Evolutionary conservation across 768 basidiomycete genomes (phyloP).

Genomic region (Lepiota venenata): DNA sequence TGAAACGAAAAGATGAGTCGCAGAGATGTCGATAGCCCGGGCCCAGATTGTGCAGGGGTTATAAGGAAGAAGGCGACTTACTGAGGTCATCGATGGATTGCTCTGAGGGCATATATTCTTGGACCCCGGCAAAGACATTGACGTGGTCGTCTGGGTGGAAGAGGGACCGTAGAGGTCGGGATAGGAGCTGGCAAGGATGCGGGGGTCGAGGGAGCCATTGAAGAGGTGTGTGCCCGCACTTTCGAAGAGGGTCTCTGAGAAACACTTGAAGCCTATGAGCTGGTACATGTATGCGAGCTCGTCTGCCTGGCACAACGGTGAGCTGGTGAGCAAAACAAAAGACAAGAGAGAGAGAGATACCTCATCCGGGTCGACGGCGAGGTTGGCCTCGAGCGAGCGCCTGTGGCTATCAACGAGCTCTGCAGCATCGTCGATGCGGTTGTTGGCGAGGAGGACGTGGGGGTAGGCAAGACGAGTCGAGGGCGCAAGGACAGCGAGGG

Average conservation of each 20-base stretch:
- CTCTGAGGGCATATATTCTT: slow-evolving; percentile 66
- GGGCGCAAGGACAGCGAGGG: slow-evolving; percentile 63
- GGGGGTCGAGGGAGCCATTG: slow-evolving; percentile 80
- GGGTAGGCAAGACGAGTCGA: slow-evolving; percentile 72
- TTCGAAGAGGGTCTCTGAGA: slow-evolving; percentile 78
- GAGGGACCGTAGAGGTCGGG: slow-evolving; percentile 68
- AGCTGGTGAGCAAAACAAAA: no score
- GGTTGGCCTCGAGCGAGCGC: slow-evolving; percentile 49
- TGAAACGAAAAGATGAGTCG: slow-evolving; percentile 23
- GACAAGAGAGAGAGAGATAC: no score
- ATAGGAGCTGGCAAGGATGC: slow-evolving; percentile 77
- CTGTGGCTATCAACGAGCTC: slow-evolving; percentile 58
- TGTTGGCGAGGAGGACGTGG: slow-evolving; percentile 63
- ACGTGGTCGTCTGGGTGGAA: slow-evolving; percentile 52
- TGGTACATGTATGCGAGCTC: no score
- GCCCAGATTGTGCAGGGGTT: neutral
- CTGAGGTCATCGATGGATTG: no score
- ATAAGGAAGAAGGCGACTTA: no score
- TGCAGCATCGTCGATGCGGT: slow-evolving; percentile 61
- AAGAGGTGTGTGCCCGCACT: slow-evolving; percentile 79
- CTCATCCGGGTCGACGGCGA: no score
- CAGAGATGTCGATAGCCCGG: neutral
- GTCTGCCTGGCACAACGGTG: no score
- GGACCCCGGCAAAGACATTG: slow-evolving; percentile 74
- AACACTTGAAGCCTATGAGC: no score